phyloP scores from a whole-genome alignment of 176 grass and related monocot species.

The Triticum dicoccoides region DNA sequence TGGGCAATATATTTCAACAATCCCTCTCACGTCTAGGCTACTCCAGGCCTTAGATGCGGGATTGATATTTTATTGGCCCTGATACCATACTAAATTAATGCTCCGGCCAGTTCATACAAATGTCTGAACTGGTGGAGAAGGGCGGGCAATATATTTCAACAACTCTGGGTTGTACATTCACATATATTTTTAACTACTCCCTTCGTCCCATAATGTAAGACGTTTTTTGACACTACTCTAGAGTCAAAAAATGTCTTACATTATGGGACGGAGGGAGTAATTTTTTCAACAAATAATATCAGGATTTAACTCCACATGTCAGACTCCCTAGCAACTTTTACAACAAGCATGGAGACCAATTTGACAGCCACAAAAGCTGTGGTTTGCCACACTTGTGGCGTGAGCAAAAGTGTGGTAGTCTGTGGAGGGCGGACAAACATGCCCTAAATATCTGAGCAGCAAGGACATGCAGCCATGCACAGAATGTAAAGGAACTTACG shows the following conservation, averaged over 20 bases:
- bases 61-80: neutral
- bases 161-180: constrained; percentile 1
- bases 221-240: too few relatives aligned
- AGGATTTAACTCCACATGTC: neutral
- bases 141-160: neutral
- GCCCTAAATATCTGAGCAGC: neutral
- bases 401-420: neutral
- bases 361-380: neutral
- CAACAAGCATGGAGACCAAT: neutral
- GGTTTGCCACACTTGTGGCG: neutral
- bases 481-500: constrained; percentile 61
- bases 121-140: neutral
- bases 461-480: neutral
- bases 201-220: too few relatives aligned
- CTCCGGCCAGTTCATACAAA: neutral
- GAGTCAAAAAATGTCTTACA: too few relatives aligned
- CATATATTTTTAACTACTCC: neutral
- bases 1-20: neutral
- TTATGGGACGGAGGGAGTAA: too few relatives aligned
- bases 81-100: neutral
- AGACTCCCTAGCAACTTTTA: neutral
- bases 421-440: neutral
- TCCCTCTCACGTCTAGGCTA: neutral
- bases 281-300: neutral
- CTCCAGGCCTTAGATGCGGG: neutral